Evolutionary conservation across 2,329 filamentous ascomycete species (phyloP), one percentile per base, ranked within the genome.

Genomic region (Alternaria brassicae): DNA sequence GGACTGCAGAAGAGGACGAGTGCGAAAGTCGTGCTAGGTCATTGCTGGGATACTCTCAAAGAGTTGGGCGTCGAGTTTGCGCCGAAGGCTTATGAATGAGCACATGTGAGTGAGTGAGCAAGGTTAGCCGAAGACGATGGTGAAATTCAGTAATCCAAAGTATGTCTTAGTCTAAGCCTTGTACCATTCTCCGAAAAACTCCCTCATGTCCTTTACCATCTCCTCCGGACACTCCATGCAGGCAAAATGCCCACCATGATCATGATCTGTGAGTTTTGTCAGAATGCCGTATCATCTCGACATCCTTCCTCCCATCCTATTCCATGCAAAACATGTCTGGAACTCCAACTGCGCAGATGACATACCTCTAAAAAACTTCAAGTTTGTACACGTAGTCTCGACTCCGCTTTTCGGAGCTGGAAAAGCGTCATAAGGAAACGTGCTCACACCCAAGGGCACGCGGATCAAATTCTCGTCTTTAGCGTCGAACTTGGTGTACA

Each of bases 391-490:
- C 42, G 77, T 80, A 37, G 73, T 74, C 36, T 75, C 76, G 0
- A 70, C 74, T 6, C 75, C 64, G 9, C 60, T 63, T 56, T 73
- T 76, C 2, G 70, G 70, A 25, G 71, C 76, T 1, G 78, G 78
- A 36, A 71, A 75, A 2, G 76, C 76, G 58, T 80, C 77, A 47
- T 65, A 79, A 19, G 68, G 74, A 51, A 78, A 79, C 30, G 71
- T 76, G 12, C 73, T 77, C 45, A 78, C 78, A 1, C 77, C 78
- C 51, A 79, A 71, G 6, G 77, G 78, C 25, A 73, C 69, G 21
- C 69, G 73, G 40, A 80, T 79, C 9, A 68, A 53, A 40, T 79
- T 80, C 58, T 77, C 72, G n/a, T 66, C 62, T 56, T 71, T 65
- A 34, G 71, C 70, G 48, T 76, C 73, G 51, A 76, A 79, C 19